These are phyloP conservation scores for Zygoascus flipseniorum DNA, from an alignment of 805 yeast genomes.

Conservation along the genomic window DNA sequence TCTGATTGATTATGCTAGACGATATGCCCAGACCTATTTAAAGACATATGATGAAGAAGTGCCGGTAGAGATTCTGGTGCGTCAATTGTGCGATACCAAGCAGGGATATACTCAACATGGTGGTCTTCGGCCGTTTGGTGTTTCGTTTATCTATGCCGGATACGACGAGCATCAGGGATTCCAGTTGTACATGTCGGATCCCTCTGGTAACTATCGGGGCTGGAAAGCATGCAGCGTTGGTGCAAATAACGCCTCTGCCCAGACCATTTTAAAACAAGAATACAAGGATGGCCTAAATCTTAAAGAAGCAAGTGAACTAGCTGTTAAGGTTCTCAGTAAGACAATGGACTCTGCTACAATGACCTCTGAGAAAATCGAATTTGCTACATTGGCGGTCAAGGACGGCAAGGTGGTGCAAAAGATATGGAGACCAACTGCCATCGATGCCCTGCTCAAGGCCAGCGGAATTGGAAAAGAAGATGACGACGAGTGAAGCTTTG, in stretches of 20 bases:
- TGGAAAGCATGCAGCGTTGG: conserved; percentile 99
- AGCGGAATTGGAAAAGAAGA: conserved; percentile 59
- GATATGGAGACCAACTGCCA: conserved; percentile 74
- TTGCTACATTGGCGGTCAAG: conserved; percentile 63
- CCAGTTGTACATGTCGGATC: conserved; percentile 91
- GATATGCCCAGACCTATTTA: conserved; percentile 73
- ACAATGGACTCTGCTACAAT: conserved; percentile 86
- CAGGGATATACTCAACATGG: conserved; percentile 99
- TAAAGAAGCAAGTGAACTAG: conserved; percentile 72
- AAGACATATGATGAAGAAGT: conserved; percentile 85
- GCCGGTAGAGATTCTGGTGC: conserved; percentile 87
- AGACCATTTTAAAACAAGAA: conserved; percentile 90
- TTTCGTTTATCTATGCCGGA: conserved; percentile 92
- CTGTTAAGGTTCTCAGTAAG: conserved; percentile 84
- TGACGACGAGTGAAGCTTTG: conserved; percentile 34
- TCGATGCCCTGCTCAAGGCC: conserved; percentile 63
- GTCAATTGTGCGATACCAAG: conserved; percentile 82
- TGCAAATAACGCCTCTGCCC: conserved; percentile 93
- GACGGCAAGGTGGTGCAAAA: conserved; percentile 51
- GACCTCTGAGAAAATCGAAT: conserved; percentile 83
- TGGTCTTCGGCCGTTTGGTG: conserved; percentile 97
- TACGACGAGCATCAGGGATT: conserved; percentile 82
- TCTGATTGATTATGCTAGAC: conserved; percentile 79
- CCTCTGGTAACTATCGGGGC: conserved; percentile 95
- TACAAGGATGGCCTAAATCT: conserved; percentile 60